Base-by-base conservation (phyloP, 495 filamentous ascomycete genomes). In the Annulohypoxylon bovei region DNA sequence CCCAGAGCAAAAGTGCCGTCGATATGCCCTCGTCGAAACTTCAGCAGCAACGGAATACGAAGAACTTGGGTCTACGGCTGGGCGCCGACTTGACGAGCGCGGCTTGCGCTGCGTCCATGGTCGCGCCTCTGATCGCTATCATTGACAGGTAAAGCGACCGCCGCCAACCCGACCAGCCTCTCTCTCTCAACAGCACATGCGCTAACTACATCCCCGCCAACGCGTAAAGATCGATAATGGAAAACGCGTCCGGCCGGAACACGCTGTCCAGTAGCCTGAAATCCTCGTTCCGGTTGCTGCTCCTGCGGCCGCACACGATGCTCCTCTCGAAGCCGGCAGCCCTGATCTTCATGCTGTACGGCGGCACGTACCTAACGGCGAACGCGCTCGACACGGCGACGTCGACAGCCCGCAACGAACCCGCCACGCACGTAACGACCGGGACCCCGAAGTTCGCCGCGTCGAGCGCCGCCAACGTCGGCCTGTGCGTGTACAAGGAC, bases 401-500 rank as follows among this genome's bases (percentile, higher is more conserved):
- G 54, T 90, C 92, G 4, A 94, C 91, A 1, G 65, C 88, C 23
- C 81, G 81, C 59, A 80, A 86, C 75, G 79, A 83, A 33, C 80
- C 89, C 53, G 82, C 88, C 0, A 77, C 83, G 6, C 76, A 78
- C 70, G 87, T 91, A 35, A 94, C 92, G 1, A 82, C 89, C 1
- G 93, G 93, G 49, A 86, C 88, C 2, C 78, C 87, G 55, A 98
- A 98, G 76, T 98, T 98, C 81, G 82, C 90, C 70, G 88, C 92
- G 60, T 97, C 94, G 6, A 86, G 83, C 22, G 82, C 88, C n/a
- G 90, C 93, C 54, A 98, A 98, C 80, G 92, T 98, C 82, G 85
- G 88, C 4, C 88, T 98, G 27, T 94, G 94, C 80, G 89, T 98
- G 27, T 92, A 95, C 86, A 98, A 98, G 78, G 95, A 98, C 81